Evolutionary conservation across 805 yeast genomes (phyloP), one percentile per base, ranked within the genome.

Genomic region (Ogataea allantospora): DNA sequence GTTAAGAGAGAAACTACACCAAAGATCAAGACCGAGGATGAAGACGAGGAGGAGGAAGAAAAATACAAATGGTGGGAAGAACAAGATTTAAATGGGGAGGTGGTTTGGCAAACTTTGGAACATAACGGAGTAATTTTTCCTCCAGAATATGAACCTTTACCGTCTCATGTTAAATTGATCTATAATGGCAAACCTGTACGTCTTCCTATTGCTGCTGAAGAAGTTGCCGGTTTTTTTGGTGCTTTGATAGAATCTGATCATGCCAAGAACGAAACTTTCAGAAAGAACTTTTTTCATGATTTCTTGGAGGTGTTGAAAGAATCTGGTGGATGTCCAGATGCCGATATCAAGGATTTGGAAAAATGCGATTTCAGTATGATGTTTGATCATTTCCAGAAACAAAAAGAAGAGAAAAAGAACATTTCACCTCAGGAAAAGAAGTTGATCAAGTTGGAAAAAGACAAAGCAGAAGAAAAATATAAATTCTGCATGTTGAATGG

Each of bases 91-190:
- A 84, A 85, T 54, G 91, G 83, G 21, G 76, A 81, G 27, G 70
- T 80, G 38, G 87, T 88, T 56, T 91, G 99, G 99, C 81, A 78
- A 16, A 75, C 88, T 1, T 66, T 91, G 35, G 87, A 77, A 46
- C 99, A 91, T 58, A 80, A 75, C 48, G 99, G 99, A 53, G 96
- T 91, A 9, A 65, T 89, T 21, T 91, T 91, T 54, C 97, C 99
- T 2, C 97, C 98, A 0, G 83, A 78, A 3, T 91, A 91, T 59
- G 89, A 83, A 55, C 88, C 93, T 3, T 65, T 91, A 29, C 98
- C 98, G 0, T 65, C 75, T 5, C 73, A 77, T 52, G 84, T 89
- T 26, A 86, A 83, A 55, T 51, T 91, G 36, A 71, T 76, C 42
- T 89, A 91, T 54, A 83, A 83, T 49, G 87, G 86, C 1, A 71